Conservation (phyloP, 2,329 filamentous ascomycete species). For the Rutstroemia sp. region DNA sequence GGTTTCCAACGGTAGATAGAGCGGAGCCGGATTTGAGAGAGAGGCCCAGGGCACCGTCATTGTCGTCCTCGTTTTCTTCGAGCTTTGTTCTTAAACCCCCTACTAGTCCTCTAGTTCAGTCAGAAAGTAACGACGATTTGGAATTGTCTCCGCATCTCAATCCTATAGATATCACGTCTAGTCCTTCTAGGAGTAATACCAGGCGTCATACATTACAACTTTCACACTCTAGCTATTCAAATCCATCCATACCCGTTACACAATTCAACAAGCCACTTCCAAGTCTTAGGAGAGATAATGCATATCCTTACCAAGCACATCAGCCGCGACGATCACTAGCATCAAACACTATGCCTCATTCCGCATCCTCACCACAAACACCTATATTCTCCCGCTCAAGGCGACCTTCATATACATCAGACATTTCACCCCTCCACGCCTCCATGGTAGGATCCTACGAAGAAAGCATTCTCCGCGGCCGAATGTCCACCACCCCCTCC, state of each 20-base stretch:
- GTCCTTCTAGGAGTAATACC: constrained; percentile 32
- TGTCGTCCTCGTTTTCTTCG: constrained; percentile 66
- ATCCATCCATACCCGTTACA: constrained; percentile 32
- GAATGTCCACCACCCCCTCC: constrained; percentile 95
- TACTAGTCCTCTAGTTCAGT: constrained; percentile 86
- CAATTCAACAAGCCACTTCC: constrained; percentile 38
- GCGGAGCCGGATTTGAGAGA: constrained; percentile 9
- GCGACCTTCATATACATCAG: constrained; percentile 64
- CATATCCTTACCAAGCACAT: constrained; percentile 70
- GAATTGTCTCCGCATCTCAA: constrained; percentile 52
- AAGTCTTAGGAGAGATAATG: constrained; percentile 49
- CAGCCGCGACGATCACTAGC: constrained; percentile 70
- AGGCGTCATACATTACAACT: constrained; percentile 69
- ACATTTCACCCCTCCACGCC: constrained; percentile 71
- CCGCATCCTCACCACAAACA: constrained; percentile 40
- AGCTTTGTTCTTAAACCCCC: constrained; percentile 82
- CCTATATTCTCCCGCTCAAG: constrained; percentile 48
- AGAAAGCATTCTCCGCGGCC: constrained; percentile 86
- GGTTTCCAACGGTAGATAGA: constrained; percentile 20
- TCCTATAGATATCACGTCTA: constrained; percentile 39
- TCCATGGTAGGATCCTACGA: constrained; percentile 98
- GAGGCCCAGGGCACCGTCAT: constrained; percentile 40
- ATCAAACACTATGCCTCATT: constrained; percentile 41
- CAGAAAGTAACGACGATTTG: constrained; percentile 74
- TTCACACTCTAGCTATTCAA: constrained; percentile 42